Conservation (phyloP, 345 rosid genomes). For the Citrus inodora region DNA sequence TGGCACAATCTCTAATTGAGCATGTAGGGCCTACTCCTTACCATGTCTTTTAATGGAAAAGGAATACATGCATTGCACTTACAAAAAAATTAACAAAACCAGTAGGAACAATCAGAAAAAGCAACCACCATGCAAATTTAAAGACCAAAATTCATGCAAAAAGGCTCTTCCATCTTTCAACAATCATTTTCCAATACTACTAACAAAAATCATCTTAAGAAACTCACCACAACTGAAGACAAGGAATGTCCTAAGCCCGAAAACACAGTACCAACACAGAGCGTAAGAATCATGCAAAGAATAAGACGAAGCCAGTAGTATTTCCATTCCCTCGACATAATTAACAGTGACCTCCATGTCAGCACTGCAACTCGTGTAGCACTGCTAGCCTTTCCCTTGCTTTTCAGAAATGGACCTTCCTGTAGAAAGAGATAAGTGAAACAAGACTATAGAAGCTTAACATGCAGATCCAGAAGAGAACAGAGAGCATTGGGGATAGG, state of each 20-base stretch:
- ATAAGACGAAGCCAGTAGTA: slow-evolving; percentile 96
- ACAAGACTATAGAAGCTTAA: neutral
- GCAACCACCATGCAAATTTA: neutral
- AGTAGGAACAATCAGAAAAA: neutral
- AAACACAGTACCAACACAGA: slow-evolving; percentile 76
- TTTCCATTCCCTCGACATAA: slow-evolving; percentile 98
- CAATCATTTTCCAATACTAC: neutral
- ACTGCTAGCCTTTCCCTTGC: slow-evolving; percentile 79
- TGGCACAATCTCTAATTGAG: neutral
- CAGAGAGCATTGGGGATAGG: neutral
- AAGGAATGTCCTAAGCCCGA: slow-evolving; percentile 92
- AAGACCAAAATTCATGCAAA: neutral
- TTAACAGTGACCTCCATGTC: slow-evolving; percentile 93
- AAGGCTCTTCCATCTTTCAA: neutral
- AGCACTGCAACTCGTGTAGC: slow-evolving; percentile 83
- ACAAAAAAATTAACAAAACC: neutral
- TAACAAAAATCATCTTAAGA: slow-evolving; percentile 6
- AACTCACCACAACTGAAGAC: slow-evolving; percentile 89
- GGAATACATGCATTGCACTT: neutral
- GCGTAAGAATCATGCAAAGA: slow-evolving; percentile 77
- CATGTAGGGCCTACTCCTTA: neutral
- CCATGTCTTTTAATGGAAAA: neutral
- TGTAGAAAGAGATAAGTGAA: slow-evolving; percentile 29
- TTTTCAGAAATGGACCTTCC: slow-evolving; percentile 94
- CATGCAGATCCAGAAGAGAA: neutral